Conservation (phyloP, 1,139 yeast species). For the Saccharomycopsis crataegensis region DNA sequence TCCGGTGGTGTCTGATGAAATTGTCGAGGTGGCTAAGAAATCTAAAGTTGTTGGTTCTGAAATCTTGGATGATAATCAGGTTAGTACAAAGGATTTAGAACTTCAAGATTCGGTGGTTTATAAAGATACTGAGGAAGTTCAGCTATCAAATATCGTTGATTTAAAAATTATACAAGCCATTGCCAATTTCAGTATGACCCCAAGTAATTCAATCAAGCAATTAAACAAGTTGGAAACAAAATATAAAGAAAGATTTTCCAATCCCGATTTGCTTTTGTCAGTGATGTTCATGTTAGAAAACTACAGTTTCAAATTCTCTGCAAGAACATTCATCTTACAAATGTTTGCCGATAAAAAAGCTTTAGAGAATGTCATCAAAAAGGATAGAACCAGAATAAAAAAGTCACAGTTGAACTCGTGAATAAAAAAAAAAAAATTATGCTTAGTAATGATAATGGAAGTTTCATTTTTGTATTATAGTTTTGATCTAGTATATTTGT, state of each 20-base stretch:
- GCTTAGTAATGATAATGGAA: neutral
- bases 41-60: neutral
- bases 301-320: constrained; percentile 58
- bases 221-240: constrained; percentile 48
- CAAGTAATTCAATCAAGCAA: constrained; percentile 59
- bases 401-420: neutral
- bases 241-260: constrained; percentile 50
- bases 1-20: constrained; percentile 3
- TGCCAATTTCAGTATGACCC: constrained; percentile 52
- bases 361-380: constrained; percentile 45
- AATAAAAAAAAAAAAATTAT: neutral
- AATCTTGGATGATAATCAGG: neutral
- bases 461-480: neutral
- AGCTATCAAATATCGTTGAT: neutral
- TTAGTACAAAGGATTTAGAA: neutral
- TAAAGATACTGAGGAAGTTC: neutral
- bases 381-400: constrained; percentile 29
- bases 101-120: neutral
- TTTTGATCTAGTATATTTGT: neutral
- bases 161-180: constrained; percentile 44
- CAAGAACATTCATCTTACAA: constrained; percentile 62
- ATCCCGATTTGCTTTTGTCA: constrained; percentile 48
- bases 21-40: constrained; percentile 1
- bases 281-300: constrained; percentile 57
- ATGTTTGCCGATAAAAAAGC: constrained; percentile 52